These are phyloP conservation scores for Xylariales sp. DNA, from an alignment of 2,329 filamentous ascomycete species.

Conservation along the genomic window DNA sequence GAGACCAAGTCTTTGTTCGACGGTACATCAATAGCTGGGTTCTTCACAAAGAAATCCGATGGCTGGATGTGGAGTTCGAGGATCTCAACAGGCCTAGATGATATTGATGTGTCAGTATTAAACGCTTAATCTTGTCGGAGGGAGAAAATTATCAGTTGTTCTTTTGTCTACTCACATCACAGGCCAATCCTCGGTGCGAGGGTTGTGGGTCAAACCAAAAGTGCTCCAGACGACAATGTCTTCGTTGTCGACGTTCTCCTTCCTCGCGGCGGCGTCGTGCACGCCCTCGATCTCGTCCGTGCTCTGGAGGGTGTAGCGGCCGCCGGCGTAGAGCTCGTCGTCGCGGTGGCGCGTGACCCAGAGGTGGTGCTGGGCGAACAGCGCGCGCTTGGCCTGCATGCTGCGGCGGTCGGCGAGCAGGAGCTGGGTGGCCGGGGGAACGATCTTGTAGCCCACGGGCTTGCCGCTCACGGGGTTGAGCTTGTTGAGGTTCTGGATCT, in stretches of 20 bases:
- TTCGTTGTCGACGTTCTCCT: conserved; percentile 44
- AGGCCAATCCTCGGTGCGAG: conserved; percentile 44
- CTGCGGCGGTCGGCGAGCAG: conserved; percentile 21
- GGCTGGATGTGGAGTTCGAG: conserved; percentile 41
- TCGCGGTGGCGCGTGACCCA: conserved; percentile 24
- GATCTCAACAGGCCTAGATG: conserved; percentile 40
- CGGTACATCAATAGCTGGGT: conserved; percentile 42
- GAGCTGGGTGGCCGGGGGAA: conserved; percentile 30
- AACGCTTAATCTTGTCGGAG: background rate
- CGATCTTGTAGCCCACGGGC: conserved; percentile 31
- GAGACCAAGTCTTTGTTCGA: conserved; percentile 6
- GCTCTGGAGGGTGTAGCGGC: conserved; percentile 30
- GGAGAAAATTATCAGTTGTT: too few species aligned
- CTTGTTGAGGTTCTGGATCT: conserved; percentile 27
- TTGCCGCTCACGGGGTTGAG: conserved; percentile 28
- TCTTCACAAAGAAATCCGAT: conserved; percentile 41
- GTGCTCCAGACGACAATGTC: conserved; percentile 48
- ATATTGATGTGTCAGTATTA: background rate
- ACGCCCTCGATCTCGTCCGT: conserved; percentile 13
- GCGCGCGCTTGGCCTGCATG: conserved; percentile 19
- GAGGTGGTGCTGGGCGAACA: conserved; percentile 21
- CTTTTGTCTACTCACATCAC: conserved; percentile 50
- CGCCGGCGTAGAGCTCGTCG: conserved; percentile 24
- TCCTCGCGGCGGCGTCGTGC: conserved; percentile 21
- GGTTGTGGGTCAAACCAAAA: conserved; percentile 45